A percentile compares a stretch with the other conserved stretches of the same genome.
These are phyloP conservation scores for Blastobotrys apis DNA, from an alignment of 1,139 yeast genomes.

Conservation along the genomic window DNA sequence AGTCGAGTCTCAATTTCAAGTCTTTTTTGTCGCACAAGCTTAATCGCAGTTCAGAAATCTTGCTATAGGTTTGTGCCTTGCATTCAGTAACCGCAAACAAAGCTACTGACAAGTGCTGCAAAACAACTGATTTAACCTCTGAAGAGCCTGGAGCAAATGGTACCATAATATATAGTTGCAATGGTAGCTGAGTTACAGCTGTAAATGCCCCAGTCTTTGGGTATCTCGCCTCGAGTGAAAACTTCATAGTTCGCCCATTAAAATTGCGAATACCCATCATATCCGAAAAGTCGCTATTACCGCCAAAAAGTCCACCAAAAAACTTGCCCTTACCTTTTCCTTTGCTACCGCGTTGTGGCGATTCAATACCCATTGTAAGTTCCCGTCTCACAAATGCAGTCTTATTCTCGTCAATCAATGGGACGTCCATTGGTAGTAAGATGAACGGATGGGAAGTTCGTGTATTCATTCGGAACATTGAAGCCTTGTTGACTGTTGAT, in stretches of 20 bases:
- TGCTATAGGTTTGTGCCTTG: slow-evolving; percentile 27
- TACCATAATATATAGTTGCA: slow-evolving; percentile 24
- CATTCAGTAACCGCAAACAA: slow-evolving; percentile 29
- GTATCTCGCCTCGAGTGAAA: slow-evolving; percentile 29
- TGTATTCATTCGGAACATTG: slow-evolving; percentile 48
- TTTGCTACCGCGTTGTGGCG: slow-evolving; percentile 3
- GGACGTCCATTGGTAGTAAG: slow-evolving; percentile 51
- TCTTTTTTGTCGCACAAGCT: slow-evolving; percentile 18
- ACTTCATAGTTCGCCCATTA: slow-evolving; percentile 17
- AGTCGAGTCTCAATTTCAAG: slow-evolving; percentile 15
- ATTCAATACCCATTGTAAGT: slow-evolving; percentile 19
- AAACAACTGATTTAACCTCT: slow-evolving; percentile 17
- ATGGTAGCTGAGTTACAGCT: slow-evolving; percentile 27
- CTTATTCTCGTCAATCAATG: slow-evolving; percentile 24
- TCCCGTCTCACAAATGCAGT: slow-evolving; percentile 31
- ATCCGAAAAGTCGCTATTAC: slow-evolving; percentile 12
- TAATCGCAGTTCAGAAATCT: slow-evolving; percentile 20
- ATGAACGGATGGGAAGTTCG: slow-evolving; percentile 49
- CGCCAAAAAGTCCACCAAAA: slow-evolving; percentile 6
- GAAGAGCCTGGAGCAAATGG: background rate
- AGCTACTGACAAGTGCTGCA: slow-evolving; percentile 24
- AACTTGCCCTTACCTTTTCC: slow-evolving; percentile 7
- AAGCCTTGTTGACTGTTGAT: slow-evolving; percentile 55
- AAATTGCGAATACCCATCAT: slow-evolving; percentile 17
- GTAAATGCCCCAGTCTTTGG: slow-evolving; percentile 20